A percentile compares a stretch with the other conserved stretches of the same genome.
These are phyloP conservation scores for Pleurotus tuber-regium DNA, from an alignment of 768 basidiomycete species.

Conservation along the genomic window DNA sequence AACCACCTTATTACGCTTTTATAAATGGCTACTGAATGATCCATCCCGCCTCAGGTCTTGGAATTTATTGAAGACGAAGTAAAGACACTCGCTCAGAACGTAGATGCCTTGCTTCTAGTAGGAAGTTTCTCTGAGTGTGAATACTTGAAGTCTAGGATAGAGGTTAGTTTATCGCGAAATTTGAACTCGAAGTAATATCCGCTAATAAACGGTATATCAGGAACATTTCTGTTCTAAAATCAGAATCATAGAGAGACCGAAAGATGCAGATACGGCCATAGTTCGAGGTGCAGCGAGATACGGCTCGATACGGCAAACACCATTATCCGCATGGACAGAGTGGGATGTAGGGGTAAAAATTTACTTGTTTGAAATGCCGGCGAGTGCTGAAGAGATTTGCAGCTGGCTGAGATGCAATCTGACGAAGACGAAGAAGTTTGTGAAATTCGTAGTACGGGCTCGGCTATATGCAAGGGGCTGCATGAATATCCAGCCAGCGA, in stretches of 20 bases:
- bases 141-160: conserved; percentile 77
- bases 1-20: conserved; percentile 18
- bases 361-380: no score
- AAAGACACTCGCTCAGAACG: conserved; percentile 58
- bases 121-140: conserved; percentile 88
- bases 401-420: no score
- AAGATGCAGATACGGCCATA: conserved; percentile 87
- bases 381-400: no score
- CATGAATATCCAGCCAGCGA: no score
- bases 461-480: no score
- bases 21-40: conserved; percentile 5
- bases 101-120: conserved; percentile 85
- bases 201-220: conserved; percentile 30
- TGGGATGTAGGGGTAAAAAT: no score
- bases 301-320: conserved; percentile 71
- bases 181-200: not conserved
- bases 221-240: conserved; percentile 66
- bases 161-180: conserved; percentile 42
- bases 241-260: conserved; percentile 75
- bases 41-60: conserved; percentile 52
- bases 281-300: conserved; percentile 87
- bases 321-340: no score
- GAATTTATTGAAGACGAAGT: conserved; percentile 78
- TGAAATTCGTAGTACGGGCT: no score
- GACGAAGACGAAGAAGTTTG: no score